A percentile compares a stretch with the other conserved stretches of the same genome.
Evolutionary conservation across 2,329 filamentous ascomycete species (phyloP).

Genomic region (Paraphoma sp.): DNA sequence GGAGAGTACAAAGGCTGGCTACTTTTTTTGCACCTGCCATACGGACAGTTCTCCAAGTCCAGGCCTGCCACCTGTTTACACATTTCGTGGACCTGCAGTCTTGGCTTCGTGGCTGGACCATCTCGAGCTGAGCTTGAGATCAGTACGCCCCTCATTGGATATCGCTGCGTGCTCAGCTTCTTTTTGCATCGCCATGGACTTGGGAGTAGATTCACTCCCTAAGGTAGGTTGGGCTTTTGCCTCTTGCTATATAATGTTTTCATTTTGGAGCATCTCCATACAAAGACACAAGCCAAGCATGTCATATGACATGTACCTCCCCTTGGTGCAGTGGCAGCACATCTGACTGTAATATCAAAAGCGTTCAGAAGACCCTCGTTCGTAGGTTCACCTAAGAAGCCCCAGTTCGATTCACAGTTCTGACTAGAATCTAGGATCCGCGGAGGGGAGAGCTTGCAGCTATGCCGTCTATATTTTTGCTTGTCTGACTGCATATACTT

Average conservation of each 20-base stretch:
- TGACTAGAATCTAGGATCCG: neutral
- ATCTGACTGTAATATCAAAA: slow-evolving; percentile 10
- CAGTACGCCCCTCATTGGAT: slow-evolving; percentile 2
- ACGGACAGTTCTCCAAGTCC: too few species aligned
- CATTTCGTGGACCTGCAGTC: too few species aligned
- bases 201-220: too few species aligned
- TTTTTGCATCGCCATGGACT: too few species aligned
- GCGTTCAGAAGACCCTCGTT: slow-evolving; percentile 3
- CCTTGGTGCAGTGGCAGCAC: slow-evolving; percentile 8
- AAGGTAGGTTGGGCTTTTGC: neutral
- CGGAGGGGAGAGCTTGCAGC: neutral
- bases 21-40: neutral
- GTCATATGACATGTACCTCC: neutral
- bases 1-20: neutral
- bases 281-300: slow-evolving; percentile 2
- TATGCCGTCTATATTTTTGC: slow-evolving; percentile 3
- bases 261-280: neutral
- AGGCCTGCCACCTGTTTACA: too few species aligned
- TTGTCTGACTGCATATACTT: too few species aligned
- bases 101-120: too few species aligned
- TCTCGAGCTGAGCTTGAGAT: too few species aligned
- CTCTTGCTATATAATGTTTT: slow-evolving; percentile 4
- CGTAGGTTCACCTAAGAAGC: neutral
- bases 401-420: neutral
- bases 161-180: neutral